Conservation (phyloP, 768 basidiomycete species). For the Hygrocybe punicea region DNA sequence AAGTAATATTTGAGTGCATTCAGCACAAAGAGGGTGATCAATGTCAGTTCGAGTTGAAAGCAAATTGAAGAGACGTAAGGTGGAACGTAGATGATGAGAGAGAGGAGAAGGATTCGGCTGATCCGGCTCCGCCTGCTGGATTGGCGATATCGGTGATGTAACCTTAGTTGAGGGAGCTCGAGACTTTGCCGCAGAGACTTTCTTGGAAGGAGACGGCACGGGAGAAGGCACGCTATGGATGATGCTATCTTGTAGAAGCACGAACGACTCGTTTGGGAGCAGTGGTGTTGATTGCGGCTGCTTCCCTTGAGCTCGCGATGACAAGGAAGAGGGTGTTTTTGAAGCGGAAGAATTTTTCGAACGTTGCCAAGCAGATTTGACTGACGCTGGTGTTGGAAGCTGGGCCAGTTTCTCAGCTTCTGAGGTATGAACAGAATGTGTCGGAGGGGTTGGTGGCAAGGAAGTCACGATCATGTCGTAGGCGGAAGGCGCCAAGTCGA, state of each 20-base stretch:
- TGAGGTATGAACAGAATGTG: slow-evolving; percentile 36
- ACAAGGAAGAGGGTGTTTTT: slow-evolving; percentile 37
- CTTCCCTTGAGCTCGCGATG: slow-evolving; percentile 58
- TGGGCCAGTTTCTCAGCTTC: slow-evolving; percentile 46
- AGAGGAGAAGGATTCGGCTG: slow-evolving; percentile 67
- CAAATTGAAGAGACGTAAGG: slow-evolving; percentile 69
- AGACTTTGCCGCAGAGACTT: slow-evolving; percentile 33
- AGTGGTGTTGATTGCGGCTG: slow-evolving; percentile 52
- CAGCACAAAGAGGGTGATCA: slow-evolving; percentile 92
- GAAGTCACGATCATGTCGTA: slow-evolving; percentile 80
- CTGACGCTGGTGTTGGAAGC: slow-evolving; percentile 47
- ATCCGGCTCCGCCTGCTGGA: slow-evolving; percentile 44
- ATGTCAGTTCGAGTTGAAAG: slow-evolving; percentile 75
- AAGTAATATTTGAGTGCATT: slow-evolving; percentile 85
- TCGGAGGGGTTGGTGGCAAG: slow-evolving; percentile 53
- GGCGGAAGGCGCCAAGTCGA: slow-evolving; percentile 79
- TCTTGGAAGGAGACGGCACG: slow-evolving; percentile 44
- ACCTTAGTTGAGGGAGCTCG: slow-evolving; percentile 27
- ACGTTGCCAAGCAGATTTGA: slow-evolving; percentile 62
- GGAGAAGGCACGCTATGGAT: slow-evolving; percentile 66
- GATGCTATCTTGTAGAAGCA: slow-evolving; percentile 82
- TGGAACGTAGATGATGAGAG: slow-evolving; percentile 74
- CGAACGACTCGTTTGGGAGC: slow-evolving; percentile 84
- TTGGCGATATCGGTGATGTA: slow-evolving; percentile 19
- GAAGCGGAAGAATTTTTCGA: slow-evolving; percentile 43